Conservation (phyloP, 2,329 filamentous ascomycete species). For the Beauveria brongniartii region DNA sequence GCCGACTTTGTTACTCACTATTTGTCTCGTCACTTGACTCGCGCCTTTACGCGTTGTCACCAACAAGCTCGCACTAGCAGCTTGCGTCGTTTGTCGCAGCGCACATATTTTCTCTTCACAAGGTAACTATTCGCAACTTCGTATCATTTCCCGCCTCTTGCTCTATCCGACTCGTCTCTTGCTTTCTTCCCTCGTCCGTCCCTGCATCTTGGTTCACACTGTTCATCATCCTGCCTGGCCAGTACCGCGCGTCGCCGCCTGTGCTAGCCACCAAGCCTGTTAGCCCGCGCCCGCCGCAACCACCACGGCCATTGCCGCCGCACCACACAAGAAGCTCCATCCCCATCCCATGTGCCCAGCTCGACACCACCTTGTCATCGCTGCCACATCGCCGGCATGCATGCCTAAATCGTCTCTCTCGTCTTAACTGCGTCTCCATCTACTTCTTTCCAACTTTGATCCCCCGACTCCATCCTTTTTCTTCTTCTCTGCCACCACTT, state of each 20-base stretch:
- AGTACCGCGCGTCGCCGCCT: conserved; percentile 3
- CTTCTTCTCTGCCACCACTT: conserved; percentile 16
- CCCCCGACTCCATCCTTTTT: background rate
- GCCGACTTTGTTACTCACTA: background rate
- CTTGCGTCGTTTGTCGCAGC: conserved; percentile 4
- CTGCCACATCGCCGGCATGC: conserved; percentile 11
- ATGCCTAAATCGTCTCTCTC: conserved; percentile 1
- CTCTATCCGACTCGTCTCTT: background rate
- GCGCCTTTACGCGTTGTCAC: conserved; percentile 7
- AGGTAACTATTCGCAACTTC: conserved; percentile 7
- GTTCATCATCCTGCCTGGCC: background rate
- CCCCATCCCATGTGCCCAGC: conserved; percentile 12
- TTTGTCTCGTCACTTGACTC: background rate
- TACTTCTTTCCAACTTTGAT: background rate
- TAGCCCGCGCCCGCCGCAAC: conserved; percentile 6
- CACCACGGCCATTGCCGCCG: conserved; percentile 10
- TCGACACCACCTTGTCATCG: conserved; percentile 9
- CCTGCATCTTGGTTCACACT: background rate
- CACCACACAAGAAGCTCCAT: conserved; percentile 10
- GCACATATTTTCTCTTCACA: background rate
- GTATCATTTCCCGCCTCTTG: background rate
- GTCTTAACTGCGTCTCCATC: conserved; percentile 2
- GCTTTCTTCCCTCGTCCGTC: background rate
- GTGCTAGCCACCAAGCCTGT: background rate
- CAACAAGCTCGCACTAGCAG: background rate